A percentile compares a stretch with the other conserved stretches of the same genome.
Conservation (phyloP, 495 filamentous ascomycete genomes). For the Trichoderma parareesei region DNA sequence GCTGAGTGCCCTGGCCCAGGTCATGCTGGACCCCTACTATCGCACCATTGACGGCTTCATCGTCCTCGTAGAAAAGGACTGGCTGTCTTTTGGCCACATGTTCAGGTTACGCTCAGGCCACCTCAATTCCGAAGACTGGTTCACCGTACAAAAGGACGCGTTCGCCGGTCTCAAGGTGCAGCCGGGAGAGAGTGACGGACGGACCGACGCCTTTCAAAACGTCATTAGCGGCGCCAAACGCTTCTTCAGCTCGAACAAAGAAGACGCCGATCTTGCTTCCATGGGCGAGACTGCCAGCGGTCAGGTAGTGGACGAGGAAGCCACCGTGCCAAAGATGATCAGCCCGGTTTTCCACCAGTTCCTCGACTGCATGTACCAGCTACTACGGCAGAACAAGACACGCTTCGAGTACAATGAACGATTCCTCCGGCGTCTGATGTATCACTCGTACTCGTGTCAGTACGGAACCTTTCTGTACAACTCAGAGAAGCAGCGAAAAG, state of each 20-base stretch:
- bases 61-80: conserved; percentile 92
- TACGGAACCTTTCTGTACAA: conserved; percentile 97
- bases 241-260: conserved; percentile 74
- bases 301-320: conserved; percentile 31
- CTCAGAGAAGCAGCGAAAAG: conserved; percentile 79
- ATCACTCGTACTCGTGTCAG: conserved; percentile 93
- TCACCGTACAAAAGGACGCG: conserved; percentile 69
- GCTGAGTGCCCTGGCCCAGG: conserved; percentile 84
- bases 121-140: conserved; percentile 90
- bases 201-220: conserved; percentile 75
- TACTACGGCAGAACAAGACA: conserved; percentile 77
- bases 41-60: conserved; percentile 94
- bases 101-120: conserved; percentile 84
- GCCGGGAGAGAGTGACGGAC: conserved; percentile 46
- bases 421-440: conserved; percentile 81
- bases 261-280: conserved; percentile 55
- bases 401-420: conserved; percentile 97
- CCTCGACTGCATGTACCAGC: conserved; percentile 88
- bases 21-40: conserved; percentile 94
- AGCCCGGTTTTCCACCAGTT: conserved; percentile 99
- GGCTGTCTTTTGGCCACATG: conserved; percentile 96
- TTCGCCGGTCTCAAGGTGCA: conserved; percentile 44
- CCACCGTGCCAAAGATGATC: conserved; percentile 65
- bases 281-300: conserved; percentile 31
- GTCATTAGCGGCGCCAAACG: conserved; percentile 80